Evolutionary conservation across 768 basidiomycete species (phyloP), one percentile per base, ranked within the genome.

Genomic region (Boletus pseudopeckii): DNA sequence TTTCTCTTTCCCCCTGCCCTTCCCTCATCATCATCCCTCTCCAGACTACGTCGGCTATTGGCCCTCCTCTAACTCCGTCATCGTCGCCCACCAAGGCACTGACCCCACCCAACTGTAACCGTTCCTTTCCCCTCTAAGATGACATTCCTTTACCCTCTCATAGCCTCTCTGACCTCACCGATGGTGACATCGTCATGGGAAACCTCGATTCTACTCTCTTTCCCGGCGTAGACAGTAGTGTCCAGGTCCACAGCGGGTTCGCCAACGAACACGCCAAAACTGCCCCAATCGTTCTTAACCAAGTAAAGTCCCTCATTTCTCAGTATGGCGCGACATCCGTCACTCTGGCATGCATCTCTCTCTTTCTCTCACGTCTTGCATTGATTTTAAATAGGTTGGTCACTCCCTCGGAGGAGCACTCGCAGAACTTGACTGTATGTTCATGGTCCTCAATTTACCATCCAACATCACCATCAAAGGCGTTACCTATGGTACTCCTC

Each of bases 41-140:
- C 17, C 41, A 83, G 81, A 71, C 58, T 83, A 76, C 58, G 81
- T 84, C 18, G 83, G 84, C 7, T 82, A 78, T 58, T 83, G 80
- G 73, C 77, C 78, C 1, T 56, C 69, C 7, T 67, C 77, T 54
- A 72, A 77, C 51, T 72, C 80, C 3, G 74, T 84, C 36, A 75
- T 85, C n/a, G 80, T 85, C 8, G 78, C 78, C 1, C 83, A 84
- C 57, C 73, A 85, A 61, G 84, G 84, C 15, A 85, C 84, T 6
- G 80, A 85, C 54, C 80, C 82, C 7, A 75, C 70, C 0, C 64
- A 79, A 53, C 59, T 85, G 83, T 83, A 57, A 65, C 75, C 51
- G 8, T 34, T 52, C 8, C 1, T 26, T 10, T 20, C 15, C 40
- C 18, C 7, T 24, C 39, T 53, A 18, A 22, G n/a, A 1, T 14